phyloP scores from a whole-genome alignment of 345 rosid species.

The Corchorus capsularis region DNA sequence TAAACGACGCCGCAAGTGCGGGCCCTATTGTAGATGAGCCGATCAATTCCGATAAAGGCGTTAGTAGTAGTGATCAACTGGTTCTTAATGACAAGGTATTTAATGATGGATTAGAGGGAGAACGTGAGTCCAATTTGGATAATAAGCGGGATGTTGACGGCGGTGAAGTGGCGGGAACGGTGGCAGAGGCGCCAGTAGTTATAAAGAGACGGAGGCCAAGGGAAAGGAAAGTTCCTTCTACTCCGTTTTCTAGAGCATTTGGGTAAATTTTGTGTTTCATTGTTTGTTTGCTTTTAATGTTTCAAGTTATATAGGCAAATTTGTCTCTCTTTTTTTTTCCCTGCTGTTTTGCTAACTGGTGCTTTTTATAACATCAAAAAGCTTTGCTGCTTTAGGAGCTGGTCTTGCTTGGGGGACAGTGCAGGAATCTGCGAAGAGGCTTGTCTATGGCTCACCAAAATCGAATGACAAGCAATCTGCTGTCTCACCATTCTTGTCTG shows the following conservation, averaged over 20 bases:
- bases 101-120: slow-evolving; percentile 27
- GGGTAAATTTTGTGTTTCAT: slow-evolving; percentile 48
- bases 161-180: slow-evolving; percentile 13
- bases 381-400: slow-evolving; percentile 99
- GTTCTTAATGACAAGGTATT: slow-evolving; percentile 19
- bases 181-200: slow-evolving; percentile 24
- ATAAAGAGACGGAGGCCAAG: slow-evolving; percentile 75
- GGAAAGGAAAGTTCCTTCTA: slow-evolving; percentile 90
- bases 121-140: slow-evolving; percentile 26
- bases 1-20: slow-evolving; percentile 16
- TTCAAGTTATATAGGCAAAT: neutral
- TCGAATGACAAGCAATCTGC: slow-evolving; percentile 62
- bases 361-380: slow-evolving; percentile 42
- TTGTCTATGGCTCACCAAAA: slow-evolving; percentile 64
- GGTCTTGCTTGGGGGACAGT: slow-evolving; percentile 96
- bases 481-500: slow-evolving; percentile 69
- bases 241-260: slow-evolving; percentile 82
- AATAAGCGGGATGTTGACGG: slow-evolving; percentile 27
- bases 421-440: slow-evolving; percentile 87
- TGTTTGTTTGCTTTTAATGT: neutral
- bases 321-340: neutral
- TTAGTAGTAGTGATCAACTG: slow-evolving; percentile 12
- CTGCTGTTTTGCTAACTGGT: slow-evolving; percentile 9
- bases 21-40: slow-evolving; percentile 6
- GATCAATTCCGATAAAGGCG: neutral